Conservation (phyloP, 2,329 filamentous ascomycete genomes). For the Falciphora oryzae region DNA sequence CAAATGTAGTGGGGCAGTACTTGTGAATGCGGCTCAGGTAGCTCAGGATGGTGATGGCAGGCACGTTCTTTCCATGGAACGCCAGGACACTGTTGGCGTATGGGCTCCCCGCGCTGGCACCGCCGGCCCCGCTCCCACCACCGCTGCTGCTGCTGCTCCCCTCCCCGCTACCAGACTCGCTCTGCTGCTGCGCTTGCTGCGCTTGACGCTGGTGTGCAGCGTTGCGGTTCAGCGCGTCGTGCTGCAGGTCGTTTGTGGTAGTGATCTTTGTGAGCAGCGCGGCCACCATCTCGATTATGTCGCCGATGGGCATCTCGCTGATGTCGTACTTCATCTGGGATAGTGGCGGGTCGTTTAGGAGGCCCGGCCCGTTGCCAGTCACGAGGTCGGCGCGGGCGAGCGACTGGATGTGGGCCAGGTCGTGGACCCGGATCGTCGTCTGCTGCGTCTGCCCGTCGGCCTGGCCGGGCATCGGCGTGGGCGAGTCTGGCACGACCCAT, state of each 20-base stretch:
- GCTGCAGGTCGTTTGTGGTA: slow-evolving; percentile 89
- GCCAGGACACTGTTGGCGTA: slow-evolving; percentile 69
- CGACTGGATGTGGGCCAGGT: slow-evolving; percentile 85
- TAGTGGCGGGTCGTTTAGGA: slow-evolving; percentile 43
- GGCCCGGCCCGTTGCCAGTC: slow-evolving; percentile 43
- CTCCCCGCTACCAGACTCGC: slow-evolving; percentile 15
- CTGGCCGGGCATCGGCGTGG: slow-evolving; percentile 22
- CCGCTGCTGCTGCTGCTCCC: slow-evolving; percentile 11
- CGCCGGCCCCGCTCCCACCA: slow-evolving; percentile 32
- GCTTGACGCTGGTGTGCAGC: slow-evolving; percentile 53
- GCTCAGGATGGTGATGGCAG: slow-evolving; percentile 92
- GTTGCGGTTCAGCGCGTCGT: slow-evolving; percentile 79
- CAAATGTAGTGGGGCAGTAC: slow-evolving; percentile 97
- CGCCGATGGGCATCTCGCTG: slow-evolving; percentile 91
- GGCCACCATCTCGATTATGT: slow-evolving; percentile 99
- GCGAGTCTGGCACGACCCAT: slow-evolving; percentile 21
- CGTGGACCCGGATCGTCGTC: slow-evolving; percentile 70
- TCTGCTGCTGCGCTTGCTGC: slow-evolving; percentile 21
- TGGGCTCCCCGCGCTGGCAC: slow-evolving; percentile 54
- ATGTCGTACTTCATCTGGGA: slow-evolving; percentile 78
- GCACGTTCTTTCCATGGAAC: slow-evolving; percentile 97
- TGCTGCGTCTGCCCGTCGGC: slow-evolving; percentile 35
- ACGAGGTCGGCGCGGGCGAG: slow-evolving; percentile 75
- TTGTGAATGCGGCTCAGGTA: slow-evolving; percentile 96
- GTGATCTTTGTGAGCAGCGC: slow-evolving; percentile 96